A percentile compares a stretch with the other conserved stretches of the same genome.
Evolutionary conservation across 1,284 basidiomycete species (phyloP).

Genomic region (Porodaedalea pini): DNA sequence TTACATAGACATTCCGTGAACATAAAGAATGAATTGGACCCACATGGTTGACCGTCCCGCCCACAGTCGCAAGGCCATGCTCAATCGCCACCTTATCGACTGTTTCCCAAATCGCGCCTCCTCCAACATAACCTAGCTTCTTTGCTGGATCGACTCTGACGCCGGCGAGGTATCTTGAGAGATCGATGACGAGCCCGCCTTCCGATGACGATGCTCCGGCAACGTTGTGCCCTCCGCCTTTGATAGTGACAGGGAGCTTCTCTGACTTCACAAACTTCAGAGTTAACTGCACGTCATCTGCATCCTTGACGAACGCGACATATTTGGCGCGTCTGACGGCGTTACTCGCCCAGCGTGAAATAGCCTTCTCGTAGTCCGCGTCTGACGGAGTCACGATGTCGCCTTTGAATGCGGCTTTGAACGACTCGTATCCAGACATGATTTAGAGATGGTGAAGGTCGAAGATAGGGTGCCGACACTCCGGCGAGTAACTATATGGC

Average conservation of each 20-base stretch:
- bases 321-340: conserved; percentile 27
- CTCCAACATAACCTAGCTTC: conserved; percentile 45
- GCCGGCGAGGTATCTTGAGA: conserved; percentile 42
- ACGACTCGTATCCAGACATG: conserved; percentile 17
- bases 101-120: conserved; percentile 49
- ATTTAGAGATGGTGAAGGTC: neutral
- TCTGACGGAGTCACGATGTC: conserved; percentile 26
- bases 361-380: conserved; percentile 25
- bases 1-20: neutral
- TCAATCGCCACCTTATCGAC: conserved; percentile 48
- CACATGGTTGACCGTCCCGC: conserved; percentile 54
- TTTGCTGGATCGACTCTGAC: conserved; percentile 42
- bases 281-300: conserved; percentile 28
- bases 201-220: conserved; percentile 48
- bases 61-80: conserved; percentile 48
- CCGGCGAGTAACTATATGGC: too few species aligned
- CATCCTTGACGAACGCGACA: conserved; percentile 29
- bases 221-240: conserved; percentile 46
- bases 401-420: conserved; percentile 20
- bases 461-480: too few species aligned
- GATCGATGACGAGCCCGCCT: conserved; percentile 54
- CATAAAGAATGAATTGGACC: conserved; percentile 24
- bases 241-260: conserved; percentile 42
- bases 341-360: conserved; percentile 28
- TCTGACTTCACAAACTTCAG: conserved; percentile 40